Base-by-base conservation (phyloP, 1,284 basidiomycete species). In the Puccinia hordei region DNA sequence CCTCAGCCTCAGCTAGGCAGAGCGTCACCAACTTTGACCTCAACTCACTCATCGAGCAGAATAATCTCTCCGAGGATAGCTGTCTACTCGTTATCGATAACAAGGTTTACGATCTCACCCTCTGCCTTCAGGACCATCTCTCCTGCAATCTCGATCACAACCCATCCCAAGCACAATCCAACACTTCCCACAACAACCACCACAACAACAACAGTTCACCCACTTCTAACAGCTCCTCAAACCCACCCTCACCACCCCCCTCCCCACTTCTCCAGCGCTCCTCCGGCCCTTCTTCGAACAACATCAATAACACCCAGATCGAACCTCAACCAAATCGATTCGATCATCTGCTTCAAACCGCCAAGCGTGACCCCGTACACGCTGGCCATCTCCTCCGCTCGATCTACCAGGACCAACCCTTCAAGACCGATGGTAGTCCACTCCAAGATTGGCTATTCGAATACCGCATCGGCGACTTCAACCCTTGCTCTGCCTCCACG, bases 391-490 rank as follows among this genome's bases (percentile, higher is more conserved):
- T 55, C 27, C 49, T 78, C 6, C 27, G 49, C 13, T 41, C 61
- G 22, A 78, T 63, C 46, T 69, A 66, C n/a, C 5, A 19, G 10
- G 24, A 51, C 15, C 35, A 73, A 15, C 71, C 51, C n/a, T 73
- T 73, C 53, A 12, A 51, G 6, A 13, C 22, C 22, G 71, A 73
- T n/a, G 35, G 63, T 13, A 55, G 15, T n/a, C 19, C 46, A 2
- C n/a, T 53, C 4, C 15, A 66, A 1, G 49, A 66, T 51, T 69
- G 44, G 63, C 53, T 78, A 35, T 30, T 13, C 15, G 75, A 78
- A 13, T 78, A 53, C 63, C 59, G 75, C 17, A 78, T 78, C 53
- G 75, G 75, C n/a, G 75, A 78, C 49, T 78, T 68, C 35, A 30
- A 46, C 35, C 22, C 13, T 19, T n/a, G 13, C 57, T 10, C 51